Base-by-base conservation (phyloP, 805 yeast genomes). In the Yarrowia sp. region DNA sequence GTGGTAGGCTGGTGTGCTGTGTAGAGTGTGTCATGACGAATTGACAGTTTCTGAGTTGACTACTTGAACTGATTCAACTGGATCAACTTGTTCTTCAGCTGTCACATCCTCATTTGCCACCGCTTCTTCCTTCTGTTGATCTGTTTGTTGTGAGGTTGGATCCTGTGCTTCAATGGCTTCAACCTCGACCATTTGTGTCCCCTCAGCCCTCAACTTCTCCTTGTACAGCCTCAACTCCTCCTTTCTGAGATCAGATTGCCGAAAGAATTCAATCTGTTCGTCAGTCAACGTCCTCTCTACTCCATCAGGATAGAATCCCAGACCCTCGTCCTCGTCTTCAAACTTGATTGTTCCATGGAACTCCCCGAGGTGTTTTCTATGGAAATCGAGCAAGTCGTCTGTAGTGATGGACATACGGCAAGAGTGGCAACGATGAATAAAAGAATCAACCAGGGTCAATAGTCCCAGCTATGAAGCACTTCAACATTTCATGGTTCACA, bases 181-280 rank as follows among this genome's bases (percentile, higher is more conserved):
- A 16, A 26, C 43, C 5, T 38, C 36, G 15, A 22, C 43, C 38
- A 26, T 5, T 26, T n/a, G 12, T n/a, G 41, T 42, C 11, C 10
- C 42, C n/a, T 53, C 36, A 36, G 22, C 7, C 3, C 19, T 45
- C 43, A 40, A 36, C 40, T 53, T 53, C 35, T 53, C 45, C 36
- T 53, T 53, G 59, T 53, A 53, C 19, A 53, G 15, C 12, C 59
- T 48, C 61, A 55, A 32, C 50, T 59, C 52, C 65, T 59, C 52
- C 43, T 59, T 59, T 8, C 65, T 41, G 19, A 32, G n/a, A 9
- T 74, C 76, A 11, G 72, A 69, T 26, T 55, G 69, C 12, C 73
- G 66, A 50, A 74, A 73, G 48, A 69, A 72, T 16, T 68, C 71
- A 32, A 74, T 70, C 58, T 74, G 73, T 36, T 74, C 73, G 41